These are phyloP conservation scores for Leccinum variicolor DNA, from an alignment of 768 basidiomycete genomes.

Conservation along the genomic window DNA sequence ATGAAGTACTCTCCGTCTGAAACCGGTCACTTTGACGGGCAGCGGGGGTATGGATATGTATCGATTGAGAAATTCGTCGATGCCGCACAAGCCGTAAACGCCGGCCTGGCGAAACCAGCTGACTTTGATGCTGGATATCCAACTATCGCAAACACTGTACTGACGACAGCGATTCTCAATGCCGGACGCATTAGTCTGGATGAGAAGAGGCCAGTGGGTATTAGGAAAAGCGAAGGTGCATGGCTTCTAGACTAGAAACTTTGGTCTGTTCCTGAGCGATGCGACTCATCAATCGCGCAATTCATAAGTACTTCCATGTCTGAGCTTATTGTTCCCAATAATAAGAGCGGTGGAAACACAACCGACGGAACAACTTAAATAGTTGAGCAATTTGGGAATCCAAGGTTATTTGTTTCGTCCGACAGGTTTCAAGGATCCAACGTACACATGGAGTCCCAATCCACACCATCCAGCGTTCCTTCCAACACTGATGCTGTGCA, in stretches of 20 bases:
- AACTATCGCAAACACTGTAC: slow-evolving; percentile 84
- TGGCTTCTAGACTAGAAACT: slow-evolving; percentile 64
- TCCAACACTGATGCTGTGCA: slow-evolving; percentile 10
- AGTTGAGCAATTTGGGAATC: neutral
- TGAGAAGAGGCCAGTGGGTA: slow-evolving; percentile 80
- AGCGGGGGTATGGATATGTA: slow-evolving; percentile 88
- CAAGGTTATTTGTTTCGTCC: neutral
- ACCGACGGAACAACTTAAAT: neutral
- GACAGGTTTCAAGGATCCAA: neutral
- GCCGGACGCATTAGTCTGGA: slow-evolving; percentile 89
- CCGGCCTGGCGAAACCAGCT: slow-evolving; percentile 56
- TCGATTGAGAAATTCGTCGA: slow-evolving; percentile 93
- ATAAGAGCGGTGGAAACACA: neutral
- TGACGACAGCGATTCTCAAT: slow-evolving; percentile 85
- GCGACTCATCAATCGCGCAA: slow-evolving; percentile 7
- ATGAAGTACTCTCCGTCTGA: slow-evolving; percentile 95
- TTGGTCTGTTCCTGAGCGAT: neutral
- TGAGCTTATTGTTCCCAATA: neutral
- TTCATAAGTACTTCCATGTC: neutral
- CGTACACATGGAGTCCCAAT: neutral
- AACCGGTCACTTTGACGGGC: slow-evolving; percentile 91
- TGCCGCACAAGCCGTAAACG: slow-evolving; percentile 75
- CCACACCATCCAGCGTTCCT: neutral
- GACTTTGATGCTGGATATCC: slow-evolving; percentile 87
- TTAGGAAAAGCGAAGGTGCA: slow-evolving; percentile 59